Conservation (phyloP, 805 yeast genomes). For the Candida orba region DNA sequence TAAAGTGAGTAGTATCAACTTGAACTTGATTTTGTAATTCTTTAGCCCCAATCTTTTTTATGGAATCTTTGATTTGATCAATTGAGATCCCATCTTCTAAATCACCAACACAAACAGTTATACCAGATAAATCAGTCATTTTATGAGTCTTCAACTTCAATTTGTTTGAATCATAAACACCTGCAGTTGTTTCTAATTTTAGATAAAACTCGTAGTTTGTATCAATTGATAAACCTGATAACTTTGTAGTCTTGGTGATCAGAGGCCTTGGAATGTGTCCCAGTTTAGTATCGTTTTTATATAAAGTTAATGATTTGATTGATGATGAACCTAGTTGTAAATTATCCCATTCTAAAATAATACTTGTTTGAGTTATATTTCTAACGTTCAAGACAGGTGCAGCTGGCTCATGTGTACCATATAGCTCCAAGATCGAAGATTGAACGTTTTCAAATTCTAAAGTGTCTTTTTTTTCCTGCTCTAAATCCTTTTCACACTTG, state of each 20-base stretch:
- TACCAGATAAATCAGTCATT: slow-evolving; percentile 93
- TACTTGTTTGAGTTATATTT: slow-evolving; percentile 89
- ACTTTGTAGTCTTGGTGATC: slow-evolving; percentile 70
- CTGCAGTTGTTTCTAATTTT: slow-evolving; percentile 82
- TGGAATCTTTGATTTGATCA: slow-evolving; percentile 54
- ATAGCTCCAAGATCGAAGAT: slow-evolving; percentile 60
- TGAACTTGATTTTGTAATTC: slow-evolving; percentile 66
- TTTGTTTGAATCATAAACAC: slow-evolving; percentile 63
- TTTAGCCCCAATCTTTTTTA: slow-evolving; percentile 72
- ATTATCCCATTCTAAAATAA: slow-evolving; percentile 92
- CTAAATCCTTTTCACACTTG: slow-evolving; percentile 69
- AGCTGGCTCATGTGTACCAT: slow-evolving; percentile 67
- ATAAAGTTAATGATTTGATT: slow-evolving; percentile 67
- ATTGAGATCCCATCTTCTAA: slow-evolving; percentile 43
- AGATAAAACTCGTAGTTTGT: slow-evolving; percentile 73
- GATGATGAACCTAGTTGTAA: slow-evolving; percentile 77
- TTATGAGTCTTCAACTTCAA: slow-evolving; percentile 79
- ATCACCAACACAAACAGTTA: slow-evolving; percentile 84
- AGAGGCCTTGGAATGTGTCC: slow-evolving; percentile 82
- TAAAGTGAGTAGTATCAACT: slow-evolving; percentile 91
- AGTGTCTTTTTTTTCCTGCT: slow-evolving; percentile 55
- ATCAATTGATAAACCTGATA: slow-evolving; percentile 88
- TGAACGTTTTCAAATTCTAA: slow-evolving; percentile 58
- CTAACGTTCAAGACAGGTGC: slow-evolving; percentile 60
- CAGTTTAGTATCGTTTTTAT: slow-evolving; percentile 60